Evolutionary conservation across 345 rosid species (phyloP), one percentile per base, ranked within the genome.

Genomic region (Arabis alpina): DNA sequence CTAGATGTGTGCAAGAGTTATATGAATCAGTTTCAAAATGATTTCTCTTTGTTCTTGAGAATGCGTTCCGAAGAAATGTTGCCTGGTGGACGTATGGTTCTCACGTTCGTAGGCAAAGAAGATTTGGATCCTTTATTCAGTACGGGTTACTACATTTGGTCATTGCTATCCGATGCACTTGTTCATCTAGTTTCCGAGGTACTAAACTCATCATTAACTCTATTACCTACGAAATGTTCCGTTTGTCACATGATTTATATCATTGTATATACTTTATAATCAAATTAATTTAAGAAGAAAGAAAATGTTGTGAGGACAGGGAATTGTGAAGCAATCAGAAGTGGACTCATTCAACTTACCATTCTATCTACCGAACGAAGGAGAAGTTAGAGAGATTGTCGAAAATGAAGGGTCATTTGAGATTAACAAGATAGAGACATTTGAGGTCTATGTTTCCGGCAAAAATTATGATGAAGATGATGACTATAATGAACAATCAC

Each of bases 41-140:
- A 84, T 54, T 84, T 86, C 71, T 61, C 69, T 0, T 8, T 4
- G 2, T 82, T 86, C 68, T 39, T 81, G 3, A 68, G 70, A 12
- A 34, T 53, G n/a, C 75, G 84, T 1, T 71, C 76, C 0, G 13
- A 81, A 40, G 88, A 86, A 57, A n/a, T 84, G 28, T 34, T 74
- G 6, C 3, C 47, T 1, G 64, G 71, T 12, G 86, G 83, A 0
- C 45, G 74, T 5, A 78, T 83, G 81, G 65, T 84, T 7, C 60
- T 82, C 2, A 70, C 79, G 8, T 12, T 64, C 2, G 0, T 12
- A 3, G 90, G 80, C 16, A 76, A 82, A 57, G 64, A 61, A 10
- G 66, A 47, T 19, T 62, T 40, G 15, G 39, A 85, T 69, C 80
- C 16, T 73, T 68, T 82, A 66, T 64, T 2, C 50, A 27, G 24